These are phyloP conservation scores for Astragalus membranaceus DNA, from an alignment of 306 rosid genomes.

Conservation along the genomic window DNA sequence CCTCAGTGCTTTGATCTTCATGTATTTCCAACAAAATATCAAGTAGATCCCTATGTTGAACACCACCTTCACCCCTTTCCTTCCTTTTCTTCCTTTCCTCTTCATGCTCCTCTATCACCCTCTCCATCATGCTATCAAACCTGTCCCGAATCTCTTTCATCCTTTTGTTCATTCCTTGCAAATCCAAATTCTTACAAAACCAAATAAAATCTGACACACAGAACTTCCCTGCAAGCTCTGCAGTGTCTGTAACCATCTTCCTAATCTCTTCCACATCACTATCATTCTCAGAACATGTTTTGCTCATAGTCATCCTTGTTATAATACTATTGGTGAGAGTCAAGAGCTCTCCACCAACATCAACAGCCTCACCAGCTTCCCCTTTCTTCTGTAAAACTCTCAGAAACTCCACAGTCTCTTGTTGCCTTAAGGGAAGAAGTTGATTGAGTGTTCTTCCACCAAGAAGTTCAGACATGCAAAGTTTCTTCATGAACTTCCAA, in stretches of 20 bases:
- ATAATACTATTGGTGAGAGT: constrained; percentile 32
- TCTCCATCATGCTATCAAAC: constrained; percentile 50
- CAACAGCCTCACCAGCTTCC: constrained; percentile 20
- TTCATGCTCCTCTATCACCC: constrained; percentile 38
- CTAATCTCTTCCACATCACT: constrained; percentile 31
- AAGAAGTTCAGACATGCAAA: constrained; percentile 52
- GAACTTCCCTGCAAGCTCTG: constrained; percentile 37
- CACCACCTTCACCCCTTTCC: not conserved
- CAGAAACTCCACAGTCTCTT: constrained; percentile 35
- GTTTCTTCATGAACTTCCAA: constrained; percentile 55
- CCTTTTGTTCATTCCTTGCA: constrained; percentile 40
- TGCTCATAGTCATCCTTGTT: constrained; percentile 41
- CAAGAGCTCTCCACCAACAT: constrained; percentile 36
- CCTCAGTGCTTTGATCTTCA: constrained; percentile 39
- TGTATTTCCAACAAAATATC: constrained; percentile 40
- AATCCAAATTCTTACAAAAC: constrained; percentile 44
- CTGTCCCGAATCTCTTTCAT: constrained; percentile 16
- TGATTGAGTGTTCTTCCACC: constrained; percentile 33
- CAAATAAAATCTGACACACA: constrained; percentile 43
- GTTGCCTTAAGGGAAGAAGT: constrained; percentile 28
- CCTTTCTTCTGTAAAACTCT: constrained; percentile 11
- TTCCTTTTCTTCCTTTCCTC: constrained; percentile 3
- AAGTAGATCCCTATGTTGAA: constrained; percentile 35
- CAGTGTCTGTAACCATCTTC: constrained; percentile 31
- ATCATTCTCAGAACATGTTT: constrained; percentile 26